Base-by-base conservation (phyloP, 2,329 filamentous ascomycete genomes). In the Bipolaris gigantea region DNA sequence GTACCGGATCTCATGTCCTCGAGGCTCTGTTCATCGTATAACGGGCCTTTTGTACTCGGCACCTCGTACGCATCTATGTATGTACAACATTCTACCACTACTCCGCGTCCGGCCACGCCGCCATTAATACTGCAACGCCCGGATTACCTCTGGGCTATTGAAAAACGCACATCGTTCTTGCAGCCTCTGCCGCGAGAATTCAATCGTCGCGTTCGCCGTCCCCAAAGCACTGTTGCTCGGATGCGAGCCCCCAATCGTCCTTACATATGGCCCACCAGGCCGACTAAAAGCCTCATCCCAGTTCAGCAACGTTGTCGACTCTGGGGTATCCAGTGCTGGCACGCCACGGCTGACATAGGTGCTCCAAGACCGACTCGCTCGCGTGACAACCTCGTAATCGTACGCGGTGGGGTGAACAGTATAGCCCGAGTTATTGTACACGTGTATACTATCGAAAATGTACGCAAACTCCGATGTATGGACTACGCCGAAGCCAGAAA, bases 381-480 rank as follows among this genome's bases (percentile, higher is more conserved):
- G 73, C 8, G 66, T 57, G 30, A 59, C 61, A 1, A 83, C 67
- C 1, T 67, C 66, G 39, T 76, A 74, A 62, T 83, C 81, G 5
- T 64, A 63, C 1, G 61, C 41, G 0, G 71, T 72, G 0, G 77
- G 73, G 11, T 74, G 45, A 35, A 66, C 53, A 1, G 63, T 64
- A 75, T 77, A 46, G 1, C 55, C 63, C 63, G 67, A 65, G 3
- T 65, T 62, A 46, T 81, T 73, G 63, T 79, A 83, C 47, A 76
- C 69, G 2, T 76, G 53, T 21, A 71, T 56, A 38, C 60, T 72
- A 19, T 62, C 81, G 54, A 80, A 83, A 3, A 81, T 69, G 65
- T 83, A 84, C 5, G 79, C 77, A 23, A 83, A 78, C 47, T 84
- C 82, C 0, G 80, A 79, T 0, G 79, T 81, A 62, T 85, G 82